Evolutionary conservation across 441 rosid genomes (phyloP), one percentile per base, ranked within the genome.

Genomic region (Corymbia calophylla): DNA sequence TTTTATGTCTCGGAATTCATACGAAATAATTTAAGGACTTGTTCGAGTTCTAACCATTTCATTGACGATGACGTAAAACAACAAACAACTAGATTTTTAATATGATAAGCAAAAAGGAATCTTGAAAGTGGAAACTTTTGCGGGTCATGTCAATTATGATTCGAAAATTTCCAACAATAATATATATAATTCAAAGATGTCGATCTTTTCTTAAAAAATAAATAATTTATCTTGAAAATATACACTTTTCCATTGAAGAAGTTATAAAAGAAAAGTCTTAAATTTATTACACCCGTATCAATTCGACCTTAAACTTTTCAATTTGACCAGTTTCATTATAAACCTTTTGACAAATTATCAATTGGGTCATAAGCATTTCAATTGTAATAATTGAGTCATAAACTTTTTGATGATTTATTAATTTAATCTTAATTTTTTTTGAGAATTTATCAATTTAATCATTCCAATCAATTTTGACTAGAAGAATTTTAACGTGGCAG

Each of bases 231-330:
- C 39, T 32, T 7, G 23, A 31, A 31, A 23, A 31, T 17, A 9
- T 32, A 32, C 39, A 7, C 21, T 64, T 64, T 64, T 64, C 73
- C 73, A 7, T 64, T 2, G 14, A 58, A 1, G 25, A 58, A 58
- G 7, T 58, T 23, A 58, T 5, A 3, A 4, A 25, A 25, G 5
- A 58, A 56, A 58, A 0, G 1, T 56, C 6, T 23, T 23, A 2
- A 23, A 23, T 29, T 23, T 56, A 56, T 56, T 56, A 10, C 3
- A 56, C 29, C 2, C 0, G 0, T 23, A 0, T 6, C 0, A 1
- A 1, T 56, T 56, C 0, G 10, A 1, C 2, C 1, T 0, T 58
- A 58, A 58, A 9, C 14, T 1, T 58, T 23, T 58, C 3, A 1
- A 0, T 56, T 56, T 56, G 6, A 23, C 23, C 2, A 23, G 6